phyloP scores from a whole-genome alignment of 2,329 filamentous ascomycete genomes.

The Penicillium aurantiogriseum region DNA sequence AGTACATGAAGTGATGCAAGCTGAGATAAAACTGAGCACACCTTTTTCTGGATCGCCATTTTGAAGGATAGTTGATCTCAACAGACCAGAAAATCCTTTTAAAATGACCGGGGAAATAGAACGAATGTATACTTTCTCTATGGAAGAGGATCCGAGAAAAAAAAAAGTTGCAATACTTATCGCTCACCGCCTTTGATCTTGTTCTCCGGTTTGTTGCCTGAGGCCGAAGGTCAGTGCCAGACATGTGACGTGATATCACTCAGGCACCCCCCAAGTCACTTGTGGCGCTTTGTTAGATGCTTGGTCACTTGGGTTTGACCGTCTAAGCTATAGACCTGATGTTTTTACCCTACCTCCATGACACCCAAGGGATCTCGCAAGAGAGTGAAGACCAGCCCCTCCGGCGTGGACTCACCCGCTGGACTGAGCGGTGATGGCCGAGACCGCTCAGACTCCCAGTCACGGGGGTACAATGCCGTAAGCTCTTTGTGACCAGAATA shows the following conservation, averaged over 20 bases:
- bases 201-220: conserved; percentile 20
- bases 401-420: conserved; percentile 31
- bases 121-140: conserved; percentile 18
- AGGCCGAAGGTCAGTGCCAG: conserved; percentile 30
- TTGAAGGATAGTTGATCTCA: conserved; percentile 27
- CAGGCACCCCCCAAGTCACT: conserved; percentile 11
- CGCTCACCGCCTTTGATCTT: conserved; percentile 21
- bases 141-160: conserved; percentile 18
- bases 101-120: conserved; percentile 12
- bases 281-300: conserved; percentile 21
- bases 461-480: conserved; percentile 31
- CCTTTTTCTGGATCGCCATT: conserved; percentile 98
- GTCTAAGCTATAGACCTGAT: conserved; percentile 30
- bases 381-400: conserved; percentile 43
- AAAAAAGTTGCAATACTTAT: conserved; percentile 29
- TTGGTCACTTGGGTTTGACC: conserved; percentile 6
- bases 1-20: conserved; percentile 25
- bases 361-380: conserved; percentile 45
- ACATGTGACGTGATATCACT: conserved; percentile 39
- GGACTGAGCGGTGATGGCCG: conserved; percentile 26
- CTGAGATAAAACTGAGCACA: conserved; percentile 27
- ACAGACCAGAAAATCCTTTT: conserved; percentile 25
- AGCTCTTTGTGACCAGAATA: conserved; percentile 17
- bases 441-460: conserved; percentile 28
- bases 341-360: conserved; percentile 35